A percentile compares a stretch with the other conserved stretches of the same genome.
Conservation (phyloP, 192 early-diverging fungal species). For the Pilaira anomala region DNA sequence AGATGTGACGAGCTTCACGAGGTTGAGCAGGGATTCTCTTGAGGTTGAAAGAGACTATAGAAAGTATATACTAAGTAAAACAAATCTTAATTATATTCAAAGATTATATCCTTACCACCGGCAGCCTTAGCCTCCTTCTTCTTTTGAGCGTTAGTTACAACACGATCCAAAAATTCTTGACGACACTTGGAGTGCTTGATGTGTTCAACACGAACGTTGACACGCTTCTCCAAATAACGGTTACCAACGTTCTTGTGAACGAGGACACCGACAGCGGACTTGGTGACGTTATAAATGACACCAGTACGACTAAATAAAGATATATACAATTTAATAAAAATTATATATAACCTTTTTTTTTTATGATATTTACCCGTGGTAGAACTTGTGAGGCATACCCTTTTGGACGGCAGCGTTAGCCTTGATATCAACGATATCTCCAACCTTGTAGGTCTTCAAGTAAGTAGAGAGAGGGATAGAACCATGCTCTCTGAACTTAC, state of each 20-base stretch:
- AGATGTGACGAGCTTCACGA: conserved; percentile 84
- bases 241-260: conserved; percentile 97
- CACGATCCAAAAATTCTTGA: conserved; percentile 93
- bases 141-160: conserved; percentile 88
- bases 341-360: not conserved
- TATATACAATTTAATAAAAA: not conserved
- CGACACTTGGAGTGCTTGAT: conserved; percentile 99
- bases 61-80: conserved; percentile 1
- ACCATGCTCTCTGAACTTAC: conserved; percentile 95
- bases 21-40: conserved; percentile 91
- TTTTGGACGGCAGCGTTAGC: conserved; percentile 98
- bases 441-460: conserved; percentile 97
- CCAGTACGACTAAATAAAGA: conserved; percentile 75
- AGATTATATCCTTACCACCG: conserved; percentile 14
- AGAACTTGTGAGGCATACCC: conserved; percentile 99
- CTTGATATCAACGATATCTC: conserved; percentile 99
- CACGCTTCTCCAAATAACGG: conserved; percentile 97
- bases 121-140: conserved; percentile 72
- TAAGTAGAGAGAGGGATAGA: conserved; percentile 93
- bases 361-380: conserved; percentile 76
- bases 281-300: conserved; percentile 99
- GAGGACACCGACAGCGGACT: conserved; percentile 97
- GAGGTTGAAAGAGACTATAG: conserved; percentile 57
- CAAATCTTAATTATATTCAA: conserved; percentile 3
- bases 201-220: conserved; percentile 98